Evolutionary conservation across 1,284 basidiomycete species (phyloP).

Genomic region (Puccinia triticina): DNA sequence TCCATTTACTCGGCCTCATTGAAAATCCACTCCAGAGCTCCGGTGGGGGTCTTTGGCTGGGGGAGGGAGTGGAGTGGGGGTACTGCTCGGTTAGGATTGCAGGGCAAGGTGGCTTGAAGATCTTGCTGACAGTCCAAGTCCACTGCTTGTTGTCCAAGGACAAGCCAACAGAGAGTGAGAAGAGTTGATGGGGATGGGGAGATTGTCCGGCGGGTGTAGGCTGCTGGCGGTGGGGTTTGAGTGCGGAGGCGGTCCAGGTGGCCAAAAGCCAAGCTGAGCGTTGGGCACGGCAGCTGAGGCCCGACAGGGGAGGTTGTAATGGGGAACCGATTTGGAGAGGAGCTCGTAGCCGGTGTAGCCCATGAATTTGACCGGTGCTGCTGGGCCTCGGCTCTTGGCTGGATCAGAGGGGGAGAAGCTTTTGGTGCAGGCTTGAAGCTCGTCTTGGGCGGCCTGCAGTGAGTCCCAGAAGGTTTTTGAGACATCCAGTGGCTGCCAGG

Average conservation of each 20-base stretch:
- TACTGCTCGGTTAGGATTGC: too few species aligned
- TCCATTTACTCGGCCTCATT: constrained; percentile 67
- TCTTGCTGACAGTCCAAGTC: background rate
- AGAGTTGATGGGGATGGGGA: background rate
- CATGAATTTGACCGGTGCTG: constrained; percentile 38
- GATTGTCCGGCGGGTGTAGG: background rate
- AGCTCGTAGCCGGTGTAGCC: constrained; percentile 45
- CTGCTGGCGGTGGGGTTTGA: too few species aligned
- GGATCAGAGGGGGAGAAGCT: background rate
- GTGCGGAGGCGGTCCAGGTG: constrained; percentile 36
- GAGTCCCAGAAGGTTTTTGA: constrained; percentile 28
- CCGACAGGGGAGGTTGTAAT: constrained; percentile 28
- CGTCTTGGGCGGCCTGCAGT: constrained; percentile 14
- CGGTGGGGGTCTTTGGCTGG: background rate
- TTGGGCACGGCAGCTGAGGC: constrained; percentile 11
- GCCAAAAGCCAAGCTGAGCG: constrained; percentile 25
- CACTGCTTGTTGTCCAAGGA: background rate
- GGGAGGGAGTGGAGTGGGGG: too few species aligned
- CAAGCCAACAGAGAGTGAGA: background rate
- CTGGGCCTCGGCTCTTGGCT: background rate
- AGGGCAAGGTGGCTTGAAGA: too few species aligned
- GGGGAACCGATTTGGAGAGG: constrained; percentile 26
- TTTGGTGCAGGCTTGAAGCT: constrained; percentile 1
- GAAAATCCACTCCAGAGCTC: constrained; percentile 58
- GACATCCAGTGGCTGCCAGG: background rate